phyloP scores from a whole-genome alignment of 2,329 filamentous ascomycete genomes.

The Ustulina deusta region DNA sequence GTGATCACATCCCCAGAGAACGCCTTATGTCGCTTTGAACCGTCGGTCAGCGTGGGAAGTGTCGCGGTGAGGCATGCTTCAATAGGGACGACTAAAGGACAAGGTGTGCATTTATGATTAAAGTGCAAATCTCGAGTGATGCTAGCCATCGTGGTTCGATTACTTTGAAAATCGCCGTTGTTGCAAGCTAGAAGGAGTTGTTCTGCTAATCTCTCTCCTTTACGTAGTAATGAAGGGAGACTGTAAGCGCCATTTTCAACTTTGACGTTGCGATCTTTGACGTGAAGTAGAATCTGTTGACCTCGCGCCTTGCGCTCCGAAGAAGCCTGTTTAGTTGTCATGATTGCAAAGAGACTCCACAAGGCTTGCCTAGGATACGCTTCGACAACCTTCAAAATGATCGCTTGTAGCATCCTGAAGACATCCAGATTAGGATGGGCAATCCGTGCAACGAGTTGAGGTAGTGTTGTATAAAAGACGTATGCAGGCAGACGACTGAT shows the following conservation, averaged over 20 bases:
- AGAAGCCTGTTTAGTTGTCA: constrained; percentile 77
- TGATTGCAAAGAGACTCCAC: constrained; percentile 90
- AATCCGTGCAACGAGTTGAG: constrained; percentile 96
- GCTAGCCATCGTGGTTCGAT: constrained; percentile 75
- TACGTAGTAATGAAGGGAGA: constrained; percentile 76
- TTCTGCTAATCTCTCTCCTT: constrained; percentile 85
- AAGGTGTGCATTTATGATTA: constrained; percentile 85
- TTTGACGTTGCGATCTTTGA: constrained; percentile 63
- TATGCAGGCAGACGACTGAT: constrained; percentile 77
- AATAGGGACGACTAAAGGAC: constrained; percentile 87
- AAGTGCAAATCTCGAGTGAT: constrained; percentile 83
- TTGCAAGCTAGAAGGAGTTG: constrained; percentile 85
- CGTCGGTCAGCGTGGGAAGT: constrained; percentile 79
- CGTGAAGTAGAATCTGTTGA: constrained; percentile 62
- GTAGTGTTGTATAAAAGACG: constrained; percentile 84
- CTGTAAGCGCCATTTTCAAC: constrained; percentile 67
- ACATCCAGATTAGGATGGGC: constrained; percentile 84
- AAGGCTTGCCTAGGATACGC: constrained; percentile 91
- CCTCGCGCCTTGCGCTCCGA: constrained; percentile 71
- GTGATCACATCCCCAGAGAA: constrained; percentile 90
- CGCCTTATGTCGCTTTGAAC: constrained; percentile 81
- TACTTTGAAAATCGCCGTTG: constrained; percentile 77
- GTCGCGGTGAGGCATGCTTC: constrained; percentile 86
- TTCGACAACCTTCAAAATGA: constrained; percentile 87
- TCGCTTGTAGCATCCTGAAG: constrained; percentile 79